Conservation (phyloP, 192 early-diverging fungal species). For the Dimargaris cristalligena region DNA sequence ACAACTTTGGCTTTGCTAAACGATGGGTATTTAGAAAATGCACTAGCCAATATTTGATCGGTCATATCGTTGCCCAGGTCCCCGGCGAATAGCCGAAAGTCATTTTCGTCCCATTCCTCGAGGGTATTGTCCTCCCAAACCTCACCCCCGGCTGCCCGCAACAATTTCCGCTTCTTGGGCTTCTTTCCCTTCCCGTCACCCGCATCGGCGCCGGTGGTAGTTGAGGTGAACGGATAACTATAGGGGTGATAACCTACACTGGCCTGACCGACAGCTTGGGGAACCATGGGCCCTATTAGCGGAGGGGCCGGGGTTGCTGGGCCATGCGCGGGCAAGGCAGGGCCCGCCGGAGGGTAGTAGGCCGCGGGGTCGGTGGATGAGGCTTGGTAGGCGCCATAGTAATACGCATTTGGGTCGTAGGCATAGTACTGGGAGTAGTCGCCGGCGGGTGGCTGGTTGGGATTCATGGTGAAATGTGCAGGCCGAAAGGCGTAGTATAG, state of each 20-base stretch:
- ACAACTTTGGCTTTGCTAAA: conserved; percentile 72
- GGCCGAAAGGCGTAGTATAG: no score
- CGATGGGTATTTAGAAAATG: conserved; percentile 74
- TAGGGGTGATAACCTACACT: no score
- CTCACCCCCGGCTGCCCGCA: conserved; percentile 78
- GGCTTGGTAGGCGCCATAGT: conserved; percentile 20
- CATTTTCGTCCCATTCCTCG: conserved; percentile 74
- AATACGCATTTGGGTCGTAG: conserved; percentile 13
- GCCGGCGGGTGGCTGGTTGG: conserved; percentile 23
- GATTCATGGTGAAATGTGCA: conserved; percentile 16
- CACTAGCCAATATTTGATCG: conserved; percentile 55
- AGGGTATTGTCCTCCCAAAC: conserved; percentile 84
- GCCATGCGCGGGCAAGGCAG: background rate
- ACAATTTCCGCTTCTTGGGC: conserved; percentile 40
- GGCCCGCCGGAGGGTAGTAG: conserved; percentile 8
- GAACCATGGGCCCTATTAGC: no score
- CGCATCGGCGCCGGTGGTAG: background rate
- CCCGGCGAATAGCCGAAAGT: conserved; percentile 86
- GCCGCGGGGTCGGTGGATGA: conserved; percentile 15
- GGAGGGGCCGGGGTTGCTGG: background rate
- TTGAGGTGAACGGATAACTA: background rate
- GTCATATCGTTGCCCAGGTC: conserved; percentile 90
- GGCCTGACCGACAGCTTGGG: no score
- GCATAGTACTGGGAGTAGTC: conserved; percentile 17
- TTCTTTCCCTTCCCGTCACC: conserved; percentile 24